Conservation (phyloP, 2,329 filamentous ascomycete species). For the Aspergillus sp. region DNA sequence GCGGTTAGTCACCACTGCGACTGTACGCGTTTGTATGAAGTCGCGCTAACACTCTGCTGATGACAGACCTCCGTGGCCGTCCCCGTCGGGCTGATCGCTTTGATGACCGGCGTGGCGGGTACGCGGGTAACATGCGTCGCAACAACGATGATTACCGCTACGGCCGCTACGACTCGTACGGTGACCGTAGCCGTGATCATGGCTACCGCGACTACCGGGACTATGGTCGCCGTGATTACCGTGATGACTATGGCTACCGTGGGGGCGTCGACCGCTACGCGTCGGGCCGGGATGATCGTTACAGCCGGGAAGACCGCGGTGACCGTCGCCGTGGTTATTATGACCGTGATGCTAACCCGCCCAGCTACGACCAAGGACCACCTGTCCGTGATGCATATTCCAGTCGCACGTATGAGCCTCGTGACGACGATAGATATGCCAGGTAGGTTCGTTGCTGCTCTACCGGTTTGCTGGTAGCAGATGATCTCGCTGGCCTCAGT, state of each 20-base stretch:
- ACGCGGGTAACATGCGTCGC: conserved; percentile 41
- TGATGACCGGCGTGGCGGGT: conserved; percentile 46
- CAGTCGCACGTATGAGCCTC: conserved; percentile 30
- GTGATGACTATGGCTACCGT: conserved; percentile 32
- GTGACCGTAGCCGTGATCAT: conserved; percentile 41
- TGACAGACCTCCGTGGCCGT: conserved; percentile 29
- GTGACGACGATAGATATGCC: conserved; percentile 32
- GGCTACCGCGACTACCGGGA: conserved; percentile 36
- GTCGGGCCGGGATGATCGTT: conserved; percentile 37
- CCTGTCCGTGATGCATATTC: conserved; percentile 29
- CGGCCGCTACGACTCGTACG: conserved; percentile 39
- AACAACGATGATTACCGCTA: conserved; percentile 36
- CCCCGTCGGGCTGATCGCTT: conserved; percentile 28
- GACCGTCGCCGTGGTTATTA: conserved; percentile 43
- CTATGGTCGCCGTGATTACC: conserved; percentile 40
- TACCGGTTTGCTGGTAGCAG: conserved; percentile 2
- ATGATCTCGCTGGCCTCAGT: too few relatives aligned
- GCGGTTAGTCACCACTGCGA: conserved; percentile 59
- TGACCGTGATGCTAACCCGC: conserved; percentile 44
- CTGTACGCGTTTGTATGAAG: conserved; percentile 1
- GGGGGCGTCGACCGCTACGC: conserved; percentile 37
- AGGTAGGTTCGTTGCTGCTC: conserved; percentile 29
- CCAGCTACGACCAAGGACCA: conserved; percentile 33
- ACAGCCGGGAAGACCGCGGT: conserved; percentile 35
- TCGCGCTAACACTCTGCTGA: not conserved